phyloP scores from a whole-genome alignment of 202 grass and related monocot species.

The Schoenoplectus triqueter region DNA sequence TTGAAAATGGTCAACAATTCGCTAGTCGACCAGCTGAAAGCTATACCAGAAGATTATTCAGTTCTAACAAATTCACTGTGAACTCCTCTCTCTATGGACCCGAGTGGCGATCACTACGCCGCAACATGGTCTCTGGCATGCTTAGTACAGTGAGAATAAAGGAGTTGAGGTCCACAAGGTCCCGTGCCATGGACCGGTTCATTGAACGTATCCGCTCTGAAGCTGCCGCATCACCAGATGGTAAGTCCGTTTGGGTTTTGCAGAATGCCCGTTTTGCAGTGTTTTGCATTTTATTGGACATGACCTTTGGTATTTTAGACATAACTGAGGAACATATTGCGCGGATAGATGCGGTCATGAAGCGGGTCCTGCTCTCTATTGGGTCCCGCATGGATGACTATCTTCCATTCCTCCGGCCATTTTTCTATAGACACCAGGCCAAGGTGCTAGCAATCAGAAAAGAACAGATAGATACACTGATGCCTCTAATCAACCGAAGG shows the following conservation, averaged over 20 bases:
- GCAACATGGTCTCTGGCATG: slow-evolving; percentile 98
- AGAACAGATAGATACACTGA: slow-evolving; percentile 69
- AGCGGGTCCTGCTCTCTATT: slow-evolving; percentile 66
- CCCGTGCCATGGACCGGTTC: slow-evolving; percentile 82
- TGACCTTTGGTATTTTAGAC: slow-evolving; percentile 85
- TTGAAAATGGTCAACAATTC: slow-evolving; percentile 66
- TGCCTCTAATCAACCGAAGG: slow-evolving; percentile 78
- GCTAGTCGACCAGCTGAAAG: slow-evolving; percentile 75
- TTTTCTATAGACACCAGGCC: slow-evolving; percentile 58
- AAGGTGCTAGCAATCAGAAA: slow-evolving; percentile 56
- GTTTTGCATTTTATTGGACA: slow-evolving; percentile 85
- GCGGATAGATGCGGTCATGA: slow-evolving; percentile 76
- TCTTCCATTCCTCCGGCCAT: slow-evolving; percentile 76
- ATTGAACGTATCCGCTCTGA: slow-evolving; percentile 67
- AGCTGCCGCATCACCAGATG: slow-evolving; percentile 52
- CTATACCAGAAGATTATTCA: slow-evolving; percentile 76
- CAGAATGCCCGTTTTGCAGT: slow-evolving; percentile 87
- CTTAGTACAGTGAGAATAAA: slow-evolving; percentile 69
- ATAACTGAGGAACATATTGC: slow-evolving; percentile 66
- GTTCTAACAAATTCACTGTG: slow-evolving; percentile 87
- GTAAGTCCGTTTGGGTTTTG: slow-evolving; percentile 69
- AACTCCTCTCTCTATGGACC: slow-evolving; percentile 78
- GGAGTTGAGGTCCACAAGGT: slow-evolving; percentile 53
- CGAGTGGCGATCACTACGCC: slow-evolving; percentile 83
- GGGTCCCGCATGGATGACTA: slow-evolving; percentile 85